Evolutionary conservation across 768 basidiomycete species (phyloP).

Genomic region (Cantharellus cinnabarinus): DNA sequence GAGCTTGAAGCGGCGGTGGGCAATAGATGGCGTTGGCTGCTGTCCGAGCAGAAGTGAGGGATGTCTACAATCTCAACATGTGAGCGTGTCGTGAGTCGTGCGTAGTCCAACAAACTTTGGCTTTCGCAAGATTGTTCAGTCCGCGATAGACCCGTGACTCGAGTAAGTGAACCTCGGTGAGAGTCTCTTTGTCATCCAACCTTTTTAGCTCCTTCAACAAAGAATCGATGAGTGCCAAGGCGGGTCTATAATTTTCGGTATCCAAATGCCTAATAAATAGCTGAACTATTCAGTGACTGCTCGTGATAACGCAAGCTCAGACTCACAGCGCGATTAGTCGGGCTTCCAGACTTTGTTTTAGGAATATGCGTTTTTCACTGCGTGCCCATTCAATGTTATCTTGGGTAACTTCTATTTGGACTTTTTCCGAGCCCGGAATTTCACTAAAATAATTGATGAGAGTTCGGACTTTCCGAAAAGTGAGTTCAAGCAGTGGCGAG

Average conservation of each 20-base stretch:
- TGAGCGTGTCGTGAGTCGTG: background rate
- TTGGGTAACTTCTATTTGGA: slow-evolving; percentile 67
- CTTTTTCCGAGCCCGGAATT: slow-evolving; percentile 52
- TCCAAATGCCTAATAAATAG: slow-evolving; percentile 26
- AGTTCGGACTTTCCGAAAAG: slow-evolving; percentile 47
- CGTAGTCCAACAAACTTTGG: slow-evolving; percentile 38
- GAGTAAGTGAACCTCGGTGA: slow-evolving; percentile 89
- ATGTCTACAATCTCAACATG: slow-evolving; percentile 30
- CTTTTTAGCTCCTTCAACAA: slow-evolving; percentile 83
- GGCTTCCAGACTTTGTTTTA: slow-evolving; percentile 85
- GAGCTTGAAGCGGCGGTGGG: slow-evolving; percentile 41
- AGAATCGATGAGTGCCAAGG: slow-evolving; percentile 60
- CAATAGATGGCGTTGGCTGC: slow-evolving; percentile 95
- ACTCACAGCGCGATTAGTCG: slow-evolving; percentile 47
- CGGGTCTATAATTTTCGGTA: slow-evolving; percentile 50
- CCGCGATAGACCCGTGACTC: slow-evolving; percentile 85
- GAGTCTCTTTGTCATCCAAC: slow-evolving; percentile 92
- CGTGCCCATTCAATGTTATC: slow-evolving; percentile 91
- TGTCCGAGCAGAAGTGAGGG: slow-evolving; percentile 75
- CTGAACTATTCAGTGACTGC: slow-evolving; percentile 6
- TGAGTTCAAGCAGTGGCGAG: slow-evolving; percentile 1
- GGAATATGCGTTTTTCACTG: slow-evolving; percentile 79
- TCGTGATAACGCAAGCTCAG: slow-evolving; percentile 2
- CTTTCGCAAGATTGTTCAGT: slow-evolving; percentile 70
- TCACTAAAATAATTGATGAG: slow-evolving; percentile 73